Base-by-base conservation (phyloP, 768 basidiomycete genomes). In the Pholiota conissans region DNA sequence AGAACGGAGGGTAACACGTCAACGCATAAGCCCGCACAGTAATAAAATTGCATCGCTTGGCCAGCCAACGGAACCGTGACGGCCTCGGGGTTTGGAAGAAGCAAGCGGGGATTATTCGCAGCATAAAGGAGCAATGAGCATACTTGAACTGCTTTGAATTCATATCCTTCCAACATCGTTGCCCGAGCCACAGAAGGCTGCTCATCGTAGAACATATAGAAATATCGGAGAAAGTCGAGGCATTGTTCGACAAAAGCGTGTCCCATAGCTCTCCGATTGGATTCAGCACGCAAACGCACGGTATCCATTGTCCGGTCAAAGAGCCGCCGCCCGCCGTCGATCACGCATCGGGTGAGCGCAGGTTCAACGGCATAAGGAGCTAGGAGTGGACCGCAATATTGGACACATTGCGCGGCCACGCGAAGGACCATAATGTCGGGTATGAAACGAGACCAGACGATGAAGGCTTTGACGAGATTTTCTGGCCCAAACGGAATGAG, bases 401-500 rank as follows among this genome's bases (percentile, higher is more conserved):
- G 22, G 32, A 56, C 49, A 29, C 46, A 56, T 29, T 49, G 55
- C 3, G 34, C 32, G 28, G 55, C 55, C 27, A 56, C 46, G 24
- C 32, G 16, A 27, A 56, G 49, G 27, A 56, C 18, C n/a, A 56
- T 7, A 14, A 26, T 28, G 27, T 49, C 47, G n/a, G 34, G 55
- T 49, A 56, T 48, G 35, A 56, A 29, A 10, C 46, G 55, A 29
- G 47, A 56, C 55, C 47, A 49, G 18, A 48, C 14, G 22, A 49
- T 37, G 47, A 56, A 24, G 24, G 47, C 49, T 18, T 56, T 34
- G 14, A 56, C 30, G 10, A 56, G 55, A 2, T 49, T 56, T 18
- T 49, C 55, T 27, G 55, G 47, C 28, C 55, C 55, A 26, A 56
- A 56, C 26, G 47, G 55, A 30, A 56, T 49, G 9, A 56, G 55